A percentile compares a stretch with the other conserved stretches of the same genome.
These are phyloP conservation scores for Candida jianshihensis DNA, from an alignment of 805 yeast species.

Conservation along the genomic window DNA sequence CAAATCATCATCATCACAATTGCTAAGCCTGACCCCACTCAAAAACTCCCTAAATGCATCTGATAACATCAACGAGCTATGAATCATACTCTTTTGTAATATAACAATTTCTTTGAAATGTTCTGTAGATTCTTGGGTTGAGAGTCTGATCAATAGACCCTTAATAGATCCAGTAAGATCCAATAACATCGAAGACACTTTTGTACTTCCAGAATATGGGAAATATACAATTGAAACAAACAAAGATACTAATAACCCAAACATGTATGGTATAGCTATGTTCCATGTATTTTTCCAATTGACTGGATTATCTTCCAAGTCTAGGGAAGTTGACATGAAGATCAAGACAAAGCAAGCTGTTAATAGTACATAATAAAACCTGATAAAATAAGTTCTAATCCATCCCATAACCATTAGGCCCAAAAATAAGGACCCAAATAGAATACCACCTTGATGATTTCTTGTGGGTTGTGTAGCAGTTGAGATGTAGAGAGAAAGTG, in stretches of 20 bases:
- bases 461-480: conserved; percentile 33
- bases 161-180: conserved; percentile 20
- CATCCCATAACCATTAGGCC: conserved; percentile 33
- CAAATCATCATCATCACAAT: conserved; percentile 26
- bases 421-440: conserved; percentile 34
- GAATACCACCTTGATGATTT: conserved; percentile 38
- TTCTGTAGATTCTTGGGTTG: conserved; percentile 4
- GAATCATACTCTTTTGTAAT: conserved; percentile 26
- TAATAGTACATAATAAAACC: conserved; percentile 32
- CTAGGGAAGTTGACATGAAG: conserved; percentile 21
- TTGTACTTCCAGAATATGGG: conserved; percentile 36
- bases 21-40: conserved; percentile 32
- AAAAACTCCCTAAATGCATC: conserved; percentile 37
- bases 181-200: conserved; percentile 22
- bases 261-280: conserved; percentile 37
- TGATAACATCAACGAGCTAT: conserved; percentile 27
- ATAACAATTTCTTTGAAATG: conserved; percentile 13
- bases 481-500: conserved; percentile 36
- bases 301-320: conserved; percentile 21
- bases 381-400: conserved; percentile 33
- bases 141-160: conserved; percentile 15
- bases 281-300: conserved; percentile 34
- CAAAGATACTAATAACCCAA: conserved; percentile 34
- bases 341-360: conserved; percentile 32
- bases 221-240: conserved; percentile 27